These are phyloP conservation scores for Lactarius tabidus DNA, from an alignment of 768 basidiomycete species.

Conservation along the genomic window DNA sequence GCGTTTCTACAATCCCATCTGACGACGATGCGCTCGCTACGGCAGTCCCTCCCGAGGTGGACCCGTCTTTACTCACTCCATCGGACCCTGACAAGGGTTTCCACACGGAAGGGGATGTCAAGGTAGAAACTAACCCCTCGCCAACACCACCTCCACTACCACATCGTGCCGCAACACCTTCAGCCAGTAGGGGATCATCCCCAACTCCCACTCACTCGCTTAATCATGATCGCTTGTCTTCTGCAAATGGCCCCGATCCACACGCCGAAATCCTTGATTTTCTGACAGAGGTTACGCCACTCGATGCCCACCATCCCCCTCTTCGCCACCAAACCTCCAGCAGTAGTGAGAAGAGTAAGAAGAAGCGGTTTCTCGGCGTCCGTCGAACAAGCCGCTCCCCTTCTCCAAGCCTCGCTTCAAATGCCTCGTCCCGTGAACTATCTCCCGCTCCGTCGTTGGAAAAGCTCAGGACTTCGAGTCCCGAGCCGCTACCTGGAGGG, in stretches of 20 bases:
- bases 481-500: neutral
- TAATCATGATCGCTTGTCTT: neutral
- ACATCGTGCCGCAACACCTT: neutral
- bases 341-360: slow-evolving; percentile 21
- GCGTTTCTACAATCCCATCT: slow-evolving; percentile 6
- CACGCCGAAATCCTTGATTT: slow-evolving; percentile 1
- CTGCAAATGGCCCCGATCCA: neutral
- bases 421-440: slow-evolving; percentile 17
- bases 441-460: slow-evolving; percentile 18
- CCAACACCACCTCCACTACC: neutral
- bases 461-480: slow-evolving; percentile 9
- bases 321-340: slow-evolving; percentile 18
- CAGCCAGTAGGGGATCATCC: slow-evolving; percentile 12
- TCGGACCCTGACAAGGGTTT: slow-evolving; percentile 30
- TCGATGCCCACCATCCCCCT: slow-evolving; percentile 5
- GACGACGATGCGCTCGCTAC: slow-evolving; percentile 32
- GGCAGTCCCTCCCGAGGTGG: slow-evolving; percentile 35
- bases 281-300: slow-evolving; percentile 1
- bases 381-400: slow-evolving; percentile 13
- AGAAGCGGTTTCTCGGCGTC: slow-evolving; percentile 17
- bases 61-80: slow-evolving; percentile 18
- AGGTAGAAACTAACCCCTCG: slow-evolving; percentile 2
- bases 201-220: slow-evolving; percentile 7
- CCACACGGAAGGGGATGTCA: slow-evolving; percentile 34
- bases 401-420: slow-evolving; percentile 14